A percentile compares a stretch with the other conserved stretches of the same genome.
Evolutionary conservation across 768 basidiomycete species (phyloP).

Genomic region (Tephrocybe sp.): DNA sequence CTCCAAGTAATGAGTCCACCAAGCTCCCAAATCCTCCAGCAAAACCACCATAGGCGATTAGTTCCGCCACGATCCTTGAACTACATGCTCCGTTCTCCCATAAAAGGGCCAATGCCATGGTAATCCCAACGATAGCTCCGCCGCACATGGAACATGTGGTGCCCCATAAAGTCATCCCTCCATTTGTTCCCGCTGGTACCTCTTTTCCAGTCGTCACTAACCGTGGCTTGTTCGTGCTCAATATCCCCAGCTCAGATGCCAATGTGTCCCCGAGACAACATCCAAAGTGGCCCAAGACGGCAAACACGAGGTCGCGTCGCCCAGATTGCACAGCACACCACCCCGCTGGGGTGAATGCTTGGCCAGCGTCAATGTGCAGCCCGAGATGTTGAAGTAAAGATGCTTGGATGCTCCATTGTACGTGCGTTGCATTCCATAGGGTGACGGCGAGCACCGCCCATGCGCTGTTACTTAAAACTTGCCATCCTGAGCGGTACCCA

Average conservation of each 20-base stretch:
- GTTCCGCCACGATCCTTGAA: constrained; percentile 34
- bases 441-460: constrained; percentile 57
- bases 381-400: constrained; percentile 17
- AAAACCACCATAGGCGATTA: constrained; percentile 57
- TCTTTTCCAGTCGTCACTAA: constrained; percentile 74
- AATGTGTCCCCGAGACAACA: constrained; percentile 92
- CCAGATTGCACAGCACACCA: constrained; percentile 65
- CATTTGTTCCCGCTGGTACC: constrained; percentile 91
- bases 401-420: constrained; percentile 38
- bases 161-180: constrained; percentile 75
- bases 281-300: constrained; percentile 78
- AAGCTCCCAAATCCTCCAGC: constrained; percentile 80
- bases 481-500: constrained; percentile 75
- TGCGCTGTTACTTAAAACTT: constrained; percentile 81
- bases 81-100: constrained; percentile 62
- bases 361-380: constrained; percentile 21
- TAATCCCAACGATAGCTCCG: constrained; percentile 66
- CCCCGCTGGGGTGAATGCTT: constrained; percentile 31
- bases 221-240: constrained; percentile 64
- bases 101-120: constrained; percentile 52
- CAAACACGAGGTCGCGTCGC: constrained; percentile 63
- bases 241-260: constrained; percentile 90
- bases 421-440: constrained; percentile 64
- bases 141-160: constrained; percentile 72
- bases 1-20: constrained; percentile 86